Evolutionary conservation across 129 eudicot genomes (phyloP).

Genomic region (Flaveria brownii): DNA sequence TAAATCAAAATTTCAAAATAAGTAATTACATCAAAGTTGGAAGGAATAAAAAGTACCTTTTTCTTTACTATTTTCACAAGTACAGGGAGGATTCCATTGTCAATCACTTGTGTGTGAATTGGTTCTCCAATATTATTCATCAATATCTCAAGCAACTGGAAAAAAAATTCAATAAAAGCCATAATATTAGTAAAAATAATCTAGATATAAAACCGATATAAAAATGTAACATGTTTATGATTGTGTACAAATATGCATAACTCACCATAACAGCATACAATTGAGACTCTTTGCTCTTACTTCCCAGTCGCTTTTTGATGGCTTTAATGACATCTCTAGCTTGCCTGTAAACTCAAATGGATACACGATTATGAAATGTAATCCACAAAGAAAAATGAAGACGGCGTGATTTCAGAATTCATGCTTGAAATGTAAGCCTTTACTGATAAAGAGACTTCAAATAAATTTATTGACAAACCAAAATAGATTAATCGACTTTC

Average conservation of each 20-base stretch:
- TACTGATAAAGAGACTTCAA: no score
- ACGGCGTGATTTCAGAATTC: no score
- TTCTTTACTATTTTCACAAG: constrained; percentile 94
- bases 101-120: constrained; percentile 90
- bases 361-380: not conserved
- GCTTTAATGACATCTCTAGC: constrained; percentile 87
- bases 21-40: not conserved
- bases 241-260: not conserved
- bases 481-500: not conserved
- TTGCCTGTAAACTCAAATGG: constrained; percentile 55
- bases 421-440: no score
- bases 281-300: constrained; percentile 71
- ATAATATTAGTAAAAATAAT: constrained; percentile 6
- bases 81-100: constrained; percentile 65
- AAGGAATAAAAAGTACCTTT: constrained; percentile 51
- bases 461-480: no score
- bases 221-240: not conserved
- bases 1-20: not conserved
- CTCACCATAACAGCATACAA: constrained; percentile 80
- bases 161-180: constrained; percentile 1
- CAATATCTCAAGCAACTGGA: constrained; percentile 84
- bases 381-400: no score
- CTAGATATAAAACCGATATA: not conserved
- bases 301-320: constrained; percentile 83
- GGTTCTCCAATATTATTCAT: constrained; percentile 97